Percentiles rank a stretch among this genome's conserved stretches.
Conservation (phyloP, 1,139 yeast genomes). For the Yamadazyma dushanensis region DNA sequence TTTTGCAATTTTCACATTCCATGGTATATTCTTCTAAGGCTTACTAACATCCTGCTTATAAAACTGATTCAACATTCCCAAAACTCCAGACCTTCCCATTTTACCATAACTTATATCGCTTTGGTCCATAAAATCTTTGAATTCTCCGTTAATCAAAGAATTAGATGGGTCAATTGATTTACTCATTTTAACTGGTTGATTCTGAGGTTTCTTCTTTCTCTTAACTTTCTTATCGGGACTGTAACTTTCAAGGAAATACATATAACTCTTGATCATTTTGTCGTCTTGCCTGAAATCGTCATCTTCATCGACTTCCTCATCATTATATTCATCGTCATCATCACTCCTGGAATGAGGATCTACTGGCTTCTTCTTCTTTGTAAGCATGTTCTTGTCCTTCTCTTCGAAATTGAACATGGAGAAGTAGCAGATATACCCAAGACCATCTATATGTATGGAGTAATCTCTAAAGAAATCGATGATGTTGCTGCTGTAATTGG, state of each 20-base stretch:
- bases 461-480: constrained; percentile 89
- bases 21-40: constrained; percentile 2
- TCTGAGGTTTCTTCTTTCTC: constrained; percentile 2
- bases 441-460: constrained; percentile 87
- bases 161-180: constrained; percentile 9
- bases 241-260: constrained; percentile 84
- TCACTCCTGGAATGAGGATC: background rate
- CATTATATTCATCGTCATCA: constrained; percentile 26
- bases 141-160: constrained; percentile 24
- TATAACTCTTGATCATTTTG: constrained; percentile 88
- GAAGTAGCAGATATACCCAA: constrained; percentile 91
- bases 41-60: constrained; percentile 56
- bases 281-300: constrained; percentile 58
- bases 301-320: constrained; percentile 34
- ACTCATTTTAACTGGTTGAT: constrained; percentile 10
- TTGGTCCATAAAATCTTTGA: constrained; percentile 37
- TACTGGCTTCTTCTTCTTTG: constrained; percentile 9
- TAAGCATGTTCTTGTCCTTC: constrained; percentile 49
- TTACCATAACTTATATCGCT: constrained; percentile 18
- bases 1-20: background rate
- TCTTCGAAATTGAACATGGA: constrained; percentile 86
- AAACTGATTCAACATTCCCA: constrained; percentile 82
- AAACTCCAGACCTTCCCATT: constrained; percentile 59
- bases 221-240: constrained; percentile 25
- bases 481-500: constrained; percentile 68